Base-by-base conservation (phyloP, 768 basidiomycete genomes). In the Leccinum uliginosum region DNA sequence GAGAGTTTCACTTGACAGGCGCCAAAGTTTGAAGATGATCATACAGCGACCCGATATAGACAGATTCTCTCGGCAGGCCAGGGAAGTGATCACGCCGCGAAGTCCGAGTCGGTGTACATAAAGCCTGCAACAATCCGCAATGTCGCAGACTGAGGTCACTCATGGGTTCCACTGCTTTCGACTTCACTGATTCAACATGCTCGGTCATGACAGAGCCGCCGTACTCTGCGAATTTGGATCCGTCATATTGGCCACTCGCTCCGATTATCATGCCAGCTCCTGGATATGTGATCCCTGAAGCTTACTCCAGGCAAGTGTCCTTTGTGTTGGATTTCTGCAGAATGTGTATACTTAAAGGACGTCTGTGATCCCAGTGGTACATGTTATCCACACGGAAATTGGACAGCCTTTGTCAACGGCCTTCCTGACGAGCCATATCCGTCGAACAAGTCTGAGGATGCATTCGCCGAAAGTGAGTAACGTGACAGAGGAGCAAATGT, bases 391-490 rank as follows among this genome's bases (percentile, higher is more conserved):
- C 17, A 35, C 27, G 6, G 12, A 23, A 44, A 43, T 32, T 24
- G 17, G 21, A 17, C 24, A 4, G 1, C 45, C 19, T 12, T 11
- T 43, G 12, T 1, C 19, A 43, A 43, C 12, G 43, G 38, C 38
- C n/a, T n/a, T 40, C n/a, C n/a, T 19, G 38, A 43, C 19, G 11
- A 21, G 40, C 40, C 19, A 43, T 2, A 11, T 21, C 19, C 9
- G 40, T 43, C n/a, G n/a, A 43, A 6, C n/a, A 21, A 43, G 17
- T 12, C 5, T 21, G 40, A 8, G 40, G 15, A 24, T 8, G 14
- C 19, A 24, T 17, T 24, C 6, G 9, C 12, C 24, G 15, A 52
- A 0, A 9, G 65, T 67, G n/a, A 61, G 62, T 5, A 27, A 9
- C 7, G 3, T n/a, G 32, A 47, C n/a, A 8, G 15, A n/a, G n/a